Percentiles rank a stretch among this genome's conserved stretches.
phyloP scores from a whole-genome alignment of 345 rosid genomes.

The Ailanthus altissimus region DNA sequence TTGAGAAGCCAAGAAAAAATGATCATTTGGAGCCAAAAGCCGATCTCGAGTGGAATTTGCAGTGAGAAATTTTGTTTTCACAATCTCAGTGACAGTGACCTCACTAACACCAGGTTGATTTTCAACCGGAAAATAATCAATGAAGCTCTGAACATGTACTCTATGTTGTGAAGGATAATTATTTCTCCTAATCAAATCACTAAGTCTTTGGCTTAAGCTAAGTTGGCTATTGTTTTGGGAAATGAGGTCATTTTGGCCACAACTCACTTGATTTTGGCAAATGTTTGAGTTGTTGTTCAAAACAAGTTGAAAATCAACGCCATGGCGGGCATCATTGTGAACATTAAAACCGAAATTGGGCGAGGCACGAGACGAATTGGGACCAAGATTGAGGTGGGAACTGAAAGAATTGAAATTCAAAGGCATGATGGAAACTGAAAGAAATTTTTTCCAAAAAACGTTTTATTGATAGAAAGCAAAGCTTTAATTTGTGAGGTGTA shows the following conservation, averaged over 20 bases:
- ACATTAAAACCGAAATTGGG: neutral
- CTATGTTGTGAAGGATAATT: neutral
- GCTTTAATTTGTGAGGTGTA: neutral
- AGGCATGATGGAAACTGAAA: neutral
- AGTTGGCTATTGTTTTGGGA: neutral
- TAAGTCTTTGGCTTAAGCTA: neutral
- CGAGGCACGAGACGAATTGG: neutral
- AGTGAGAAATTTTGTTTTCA: neutral
- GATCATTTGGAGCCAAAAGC: slow-evolving; percentile 4
- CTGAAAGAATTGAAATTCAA: neutral
- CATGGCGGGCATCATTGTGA: neutral
- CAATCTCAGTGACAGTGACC: neutral
- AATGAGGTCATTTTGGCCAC: neutral
- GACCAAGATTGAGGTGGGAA: neutral
- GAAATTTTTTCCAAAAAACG: neutral
- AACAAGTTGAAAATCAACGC: neutral
- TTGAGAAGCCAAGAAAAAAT: neutral
- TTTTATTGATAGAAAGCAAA: neutral
- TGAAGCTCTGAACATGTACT: neutral
- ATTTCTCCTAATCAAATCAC: neutral
- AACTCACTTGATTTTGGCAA: neutral
- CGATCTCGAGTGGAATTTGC: neutral
- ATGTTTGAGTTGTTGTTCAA: neutral
- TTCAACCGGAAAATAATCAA: neutral
- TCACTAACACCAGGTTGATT: neutral